Evolutionary conservation across 1,284 basidiomycete genomes (phyloP), one percentile per base, ranked within the genome.

Genomic region (Ganoderma boninense): DNA sequence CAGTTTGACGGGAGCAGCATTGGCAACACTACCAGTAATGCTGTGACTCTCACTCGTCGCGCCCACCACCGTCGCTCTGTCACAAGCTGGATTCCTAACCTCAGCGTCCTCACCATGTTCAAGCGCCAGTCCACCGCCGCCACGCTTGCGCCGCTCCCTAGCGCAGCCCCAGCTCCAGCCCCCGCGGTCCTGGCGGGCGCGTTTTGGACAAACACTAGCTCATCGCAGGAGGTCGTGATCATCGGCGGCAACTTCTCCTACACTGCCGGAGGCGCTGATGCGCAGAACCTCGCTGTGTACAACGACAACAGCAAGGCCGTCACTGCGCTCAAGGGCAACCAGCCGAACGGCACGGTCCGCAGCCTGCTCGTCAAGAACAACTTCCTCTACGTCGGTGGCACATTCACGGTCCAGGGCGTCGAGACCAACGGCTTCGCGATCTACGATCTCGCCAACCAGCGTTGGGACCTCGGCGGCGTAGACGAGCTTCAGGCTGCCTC

Each of bases 241-340:
- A 84, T 99, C 64, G 97, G 96, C 49, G 97, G 97, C 62, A 97
- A 97, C 81, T 98, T 98, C 79, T 90, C 92, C 4, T 93, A 92
- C 76, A 77, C 76, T 40, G 79, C 82, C 20, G 84, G 84, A 10
- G 82, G 86, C 1, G 77, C 82, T 11, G 54, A 61, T n/a, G 80
- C 87, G 8, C 84, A 85, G 72, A 92, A 88, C 63, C 79, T 99
- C 43, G 95, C 90, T 0, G 83, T 97, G 62, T 98, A 97, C 80
- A 86, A 95, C 78, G 81, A 88, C 10, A 76, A 82, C 11, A 81
- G 85, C 1, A 83, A 83, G 1, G 81, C 82, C 7, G 81, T 92
- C n/a, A 82, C 86, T 43, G 85, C 89, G 0, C 86, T 97, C 14
- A 80, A 83, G 42, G 91, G 92, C 6, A 80, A 86, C 62, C 88